A percentile compares a stretch with the other conserved stretches of the same genome.
phyloP scores from a whole-genome alignment of 1,284 basidiomycete species.

The Meira nashicola region DNA sequence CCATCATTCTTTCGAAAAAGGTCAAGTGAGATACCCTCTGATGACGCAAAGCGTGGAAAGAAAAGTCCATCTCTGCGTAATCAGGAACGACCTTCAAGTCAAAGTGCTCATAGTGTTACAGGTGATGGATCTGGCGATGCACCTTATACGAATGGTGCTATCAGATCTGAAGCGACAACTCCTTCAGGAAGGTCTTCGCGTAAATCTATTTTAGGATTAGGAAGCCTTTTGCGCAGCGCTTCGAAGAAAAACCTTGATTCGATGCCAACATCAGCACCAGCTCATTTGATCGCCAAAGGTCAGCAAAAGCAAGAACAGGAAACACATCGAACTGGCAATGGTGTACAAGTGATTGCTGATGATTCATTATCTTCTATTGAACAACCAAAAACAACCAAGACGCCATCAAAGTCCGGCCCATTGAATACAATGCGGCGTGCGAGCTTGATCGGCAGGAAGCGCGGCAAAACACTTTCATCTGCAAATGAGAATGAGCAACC shows the following conservation, averaged over 20 bases:
- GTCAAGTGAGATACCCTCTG: conserved; percentile 15
- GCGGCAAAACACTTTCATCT: conserved; percentile 78
- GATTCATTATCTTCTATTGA: not conserved
- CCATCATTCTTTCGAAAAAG: conserved; percentile 31
- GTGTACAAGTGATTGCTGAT: not conserved
- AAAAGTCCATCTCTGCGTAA: too few species aligned
- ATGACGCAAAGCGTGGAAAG: not conserved
- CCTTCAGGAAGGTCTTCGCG: conserved; percentile 33
- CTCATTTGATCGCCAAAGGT: not conserved
- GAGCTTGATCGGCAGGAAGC: conserved; percentile 76
- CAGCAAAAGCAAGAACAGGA: not conserved
- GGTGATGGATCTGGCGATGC: not conserved
- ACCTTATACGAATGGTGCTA: not conserved
- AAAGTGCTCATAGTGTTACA: not conserved
- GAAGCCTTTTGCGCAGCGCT: conserved; percentile 17
- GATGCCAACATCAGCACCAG: not conserved
- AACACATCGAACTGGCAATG: not conserved
- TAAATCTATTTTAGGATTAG: conserved; percentile 39
- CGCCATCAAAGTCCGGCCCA: not conserved
- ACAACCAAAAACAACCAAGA: not conserved
- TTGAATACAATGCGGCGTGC: conserved; percentile 3
- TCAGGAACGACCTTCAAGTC: not conserved
- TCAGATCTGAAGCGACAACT: not conserved
- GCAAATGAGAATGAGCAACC: conserved; percentile 67
- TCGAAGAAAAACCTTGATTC: conserved; percentile 11